Evolutionary conservation across 2,329 filamentous ascomycete genomes (phyloP), one percentile per base, ranked within the genome.

Genomic region (Leptographium wingfieldii): DNA sequence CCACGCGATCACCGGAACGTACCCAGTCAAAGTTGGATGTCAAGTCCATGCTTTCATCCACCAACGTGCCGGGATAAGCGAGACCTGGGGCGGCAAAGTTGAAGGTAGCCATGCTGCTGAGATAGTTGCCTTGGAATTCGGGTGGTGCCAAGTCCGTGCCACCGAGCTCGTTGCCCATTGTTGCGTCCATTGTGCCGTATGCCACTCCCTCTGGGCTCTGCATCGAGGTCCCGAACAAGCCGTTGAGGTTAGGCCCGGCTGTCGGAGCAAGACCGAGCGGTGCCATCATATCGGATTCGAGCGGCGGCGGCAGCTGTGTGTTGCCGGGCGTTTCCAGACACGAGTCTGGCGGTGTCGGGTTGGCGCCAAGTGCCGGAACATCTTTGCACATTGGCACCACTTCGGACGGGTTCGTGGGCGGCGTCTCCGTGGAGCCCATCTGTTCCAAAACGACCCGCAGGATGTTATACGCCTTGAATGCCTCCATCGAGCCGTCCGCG

Each of bases 401-500:
- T 11, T 25, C 43, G 16, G n/a, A 38, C 22, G 16, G 14, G 29
- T 10, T 33, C 43, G 46, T 49, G 11, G 14, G 3, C n/a, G 33
- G 35, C 10, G 33, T 16, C 7, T 38, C 31, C 31, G 53, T 10
- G 2, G 56, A 51, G 9, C 80, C 85, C 59, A 96, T 78, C 71
- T 94, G 94, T 38, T 84, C 80, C 53, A 97, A 74, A 82, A 97
- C 91, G 57, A 96, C 84, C 27, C 84, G 85, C n/a, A 97, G 76
- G 29, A 92, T 80, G 51, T 83, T 84, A 49, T 84, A 84, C 1
- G 90, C 92, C 73, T 97, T 97, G 74, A 86, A 92, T 0, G 92
- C 90, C 66, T 97, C 92, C 74, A 96, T 87, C 1, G 88, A 94
- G 29, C 84, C 79, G 59, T 94, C 86, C 3, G 85, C 82, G 12